Evolutionary conservation across 1,284 basidiomycete genomes (phyloP), one percentile per base, ranked within the genome.

Genomic region (Schizophyllum amplum): DNA sequence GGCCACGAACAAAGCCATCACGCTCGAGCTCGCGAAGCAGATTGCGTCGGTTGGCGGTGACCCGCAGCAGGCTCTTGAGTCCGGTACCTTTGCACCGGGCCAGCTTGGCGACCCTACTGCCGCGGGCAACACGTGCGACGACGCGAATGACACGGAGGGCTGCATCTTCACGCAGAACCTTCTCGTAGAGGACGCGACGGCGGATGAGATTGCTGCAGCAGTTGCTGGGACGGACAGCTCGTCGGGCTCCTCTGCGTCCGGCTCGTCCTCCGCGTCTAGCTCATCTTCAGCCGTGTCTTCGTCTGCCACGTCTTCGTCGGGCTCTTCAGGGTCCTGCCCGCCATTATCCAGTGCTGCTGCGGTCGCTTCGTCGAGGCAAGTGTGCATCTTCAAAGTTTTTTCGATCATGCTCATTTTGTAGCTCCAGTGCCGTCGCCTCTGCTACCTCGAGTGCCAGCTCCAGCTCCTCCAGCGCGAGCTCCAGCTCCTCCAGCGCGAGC

Each of bases 131-230:
- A 72, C 74, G 25, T 82, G 80, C 63, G 76, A 81, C 62, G 78
- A 75, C 59, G 69, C 70, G 24, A 73, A 79, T 65, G 83, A 85
- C 65, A 59, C 75, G 7, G 66, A 67, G n/a, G 82, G 84, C 4
- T 87, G 84, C 67, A 87, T 86, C 63, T 77, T 83, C 71, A 78
- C 82, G 0, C 75, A 81, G 68, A 83, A 83, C 66, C 72, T 84
- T 5, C 56, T 74, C 47, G 72, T 74, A 1, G 61, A 63, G 24
- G 84, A 85, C 63, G 84, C 82, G 0, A 82, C 83, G 5, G 75
- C 72, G 4, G 83, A 69, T 24, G 84, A 85, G 68, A 84, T 86
- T 64, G 68, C 69, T 33, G 80, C 79, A 57, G 81, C 82, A 56
- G 76, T 79, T 51, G 72, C 68, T 47, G 71, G 74, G 48, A 57